Base-by-base conservation (phyloP, 805 yeast species). In the Yamadazyma akitaensis region DNA sequence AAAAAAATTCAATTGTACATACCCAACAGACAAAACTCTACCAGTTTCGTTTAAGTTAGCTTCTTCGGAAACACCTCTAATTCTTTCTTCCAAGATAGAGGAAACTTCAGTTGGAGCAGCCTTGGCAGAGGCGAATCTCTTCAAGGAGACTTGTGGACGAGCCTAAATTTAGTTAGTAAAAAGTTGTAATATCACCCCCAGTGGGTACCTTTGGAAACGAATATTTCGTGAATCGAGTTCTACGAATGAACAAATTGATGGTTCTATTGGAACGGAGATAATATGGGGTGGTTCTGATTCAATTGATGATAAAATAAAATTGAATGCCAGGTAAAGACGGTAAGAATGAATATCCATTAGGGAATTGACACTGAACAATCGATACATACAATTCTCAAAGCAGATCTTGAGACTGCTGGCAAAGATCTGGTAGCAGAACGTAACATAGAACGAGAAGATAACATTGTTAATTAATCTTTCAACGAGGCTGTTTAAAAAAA, bases 21-120 rank as follows among this genome's bases (percentile, higher is more conserved):
- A 84, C 89, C 89, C 99, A 70, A 94, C 97, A 61, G 97, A 86
- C 71, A 94, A 82, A 68, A 94, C 99, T 79, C 96, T 89, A 76
- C 99, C 99, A 71, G 99, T 95, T 80, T 94, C 99, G 76, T 94
- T 89, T 69, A 94, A 85, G 85, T 88, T 84, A 65, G 97, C 88
- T 77, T 92, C 98, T 67, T 89, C 94, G 57, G 96, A 84, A 65
- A 92, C 95, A 79, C 99, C 99, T 81, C 97, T 91, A 81, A 94
- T 94, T 80, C 96, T 90, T 77, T 94, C 96, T 81, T 94, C 99
- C 70, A 94, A 84, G 79, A 94, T 94, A 52, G 98, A 89, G 61
- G 99, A 91, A 60, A 94, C 99, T 81, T 94, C 99, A 61, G 98
- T 94, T 72, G 99, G 98, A 63, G 96, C 90, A 68, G 98, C 94